Evolutionary conservation across 2,329 filamentous ascomycete genomes (phyloP).

Genomic region (Ophiostoma fasciatum): DNA sequence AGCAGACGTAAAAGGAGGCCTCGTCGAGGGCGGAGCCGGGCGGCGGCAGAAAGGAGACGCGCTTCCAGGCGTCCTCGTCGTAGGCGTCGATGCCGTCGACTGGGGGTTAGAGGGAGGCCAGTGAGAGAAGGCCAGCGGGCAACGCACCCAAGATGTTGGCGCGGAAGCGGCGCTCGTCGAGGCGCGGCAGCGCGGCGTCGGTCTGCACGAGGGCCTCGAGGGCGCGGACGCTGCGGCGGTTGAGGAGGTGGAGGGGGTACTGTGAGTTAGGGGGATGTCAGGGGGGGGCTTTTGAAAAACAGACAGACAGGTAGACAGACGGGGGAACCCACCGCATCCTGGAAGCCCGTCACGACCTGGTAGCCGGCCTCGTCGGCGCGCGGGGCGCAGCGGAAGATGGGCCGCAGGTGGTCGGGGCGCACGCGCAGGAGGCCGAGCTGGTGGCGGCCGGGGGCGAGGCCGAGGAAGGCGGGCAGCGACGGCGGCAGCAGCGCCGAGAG

Average conservation of each 20-base stretch:
- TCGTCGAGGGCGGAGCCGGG: conserved; percentile 25
- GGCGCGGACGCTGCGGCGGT: conserved; percentile 46
- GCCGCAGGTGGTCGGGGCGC: conserved; percentile 40
- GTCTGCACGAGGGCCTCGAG: conserved; percentile 42
- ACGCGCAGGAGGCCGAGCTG: conserved; percentile 54
- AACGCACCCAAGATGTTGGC: conserved; percentile 53
- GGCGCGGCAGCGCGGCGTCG: conserved; percentile 29
- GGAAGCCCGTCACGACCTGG: conserved; percentile 51
- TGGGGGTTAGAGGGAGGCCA: neutral
- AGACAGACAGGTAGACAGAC: too few species aligned
- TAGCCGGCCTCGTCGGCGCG: conserved; percentile 42
- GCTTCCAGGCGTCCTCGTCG: conserved; percentile 55
- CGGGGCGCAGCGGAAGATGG: conserved; percentile 47
- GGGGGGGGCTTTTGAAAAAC: too few species aligned
- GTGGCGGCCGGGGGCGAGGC: conserved; percentile 49
- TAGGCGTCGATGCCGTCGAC: conserved; percentile 45
- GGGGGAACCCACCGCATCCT: conserved; percentile 46
- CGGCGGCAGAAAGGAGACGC: conserved; percentile 36
- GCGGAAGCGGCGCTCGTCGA: conserved; percentile 51
- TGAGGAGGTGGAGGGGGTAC: conserved; percentile 58
- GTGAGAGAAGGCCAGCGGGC: too few species aligned
- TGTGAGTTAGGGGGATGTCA: conserved; percentile 20
- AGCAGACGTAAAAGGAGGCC: conserved; percentile 38
- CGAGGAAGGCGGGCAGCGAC: conserved; percentile 51
- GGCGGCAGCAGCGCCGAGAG: conserved; percentile 42